Evolutionary conservation across 257 asterid species (phyloP).

Genomic region (Ballota nigra): DNA sequence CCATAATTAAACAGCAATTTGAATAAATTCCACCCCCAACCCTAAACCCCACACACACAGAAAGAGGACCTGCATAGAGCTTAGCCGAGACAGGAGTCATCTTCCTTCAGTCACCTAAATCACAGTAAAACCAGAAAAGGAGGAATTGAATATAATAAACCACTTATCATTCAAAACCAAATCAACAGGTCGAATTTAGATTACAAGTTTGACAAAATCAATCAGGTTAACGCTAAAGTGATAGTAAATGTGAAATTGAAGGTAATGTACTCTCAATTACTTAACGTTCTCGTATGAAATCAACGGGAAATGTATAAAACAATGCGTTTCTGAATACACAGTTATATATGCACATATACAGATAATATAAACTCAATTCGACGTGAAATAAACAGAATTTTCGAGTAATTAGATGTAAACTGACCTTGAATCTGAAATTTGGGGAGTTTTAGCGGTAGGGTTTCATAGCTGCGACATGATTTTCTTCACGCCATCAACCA

Average conservation of each 20-base stretch:
- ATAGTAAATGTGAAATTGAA: neutral
- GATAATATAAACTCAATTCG: neutral
- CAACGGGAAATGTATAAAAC: neutral
- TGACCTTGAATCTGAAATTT: neutral
- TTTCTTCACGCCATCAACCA: constrained; percentile 1
- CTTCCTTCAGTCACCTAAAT: constrained; percentile 29
- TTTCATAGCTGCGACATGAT: neutral
- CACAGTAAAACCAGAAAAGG: neutral
- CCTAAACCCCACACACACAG: neutral
- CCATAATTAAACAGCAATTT: neutral
- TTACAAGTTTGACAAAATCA: neutral
- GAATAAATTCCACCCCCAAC: neutral
- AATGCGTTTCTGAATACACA: neutral
- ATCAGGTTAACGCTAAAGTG: neutral
- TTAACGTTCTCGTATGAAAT: neutral
- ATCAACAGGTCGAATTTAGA: neutral
- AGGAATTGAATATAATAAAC: neutral
- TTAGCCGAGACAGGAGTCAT: constrained; percentile 50
- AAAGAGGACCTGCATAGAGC: constrained; percentile 44
- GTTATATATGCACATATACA: neutral
- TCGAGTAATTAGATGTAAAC: neutral
- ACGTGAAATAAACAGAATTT: neutral
- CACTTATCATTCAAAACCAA: neutral
- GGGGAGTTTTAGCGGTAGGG: neutral
- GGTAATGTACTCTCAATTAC: neutral